Evolutionary conservation across 495 filamentous ascomycete genomes (phyloP).

Genomic region (Penicillium bovifimosum): DNA sequence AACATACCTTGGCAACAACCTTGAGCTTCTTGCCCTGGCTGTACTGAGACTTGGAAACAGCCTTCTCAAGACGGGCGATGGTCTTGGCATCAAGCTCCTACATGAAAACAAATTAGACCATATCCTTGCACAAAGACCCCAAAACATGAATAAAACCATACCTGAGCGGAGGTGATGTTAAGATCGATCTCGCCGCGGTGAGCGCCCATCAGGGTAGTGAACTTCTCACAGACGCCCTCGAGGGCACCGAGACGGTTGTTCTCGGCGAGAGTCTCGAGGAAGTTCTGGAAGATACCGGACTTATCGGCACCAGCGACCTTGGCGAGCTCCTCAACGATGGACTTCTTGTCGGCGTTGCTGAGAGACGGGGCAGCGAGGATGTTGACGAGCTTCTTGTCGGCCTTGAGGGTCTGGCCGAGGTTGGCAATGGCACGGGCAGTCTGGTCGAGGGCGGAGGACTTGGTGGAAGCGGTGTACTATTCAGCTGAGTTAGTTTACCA

Average conservation of each 20-base stretch:
- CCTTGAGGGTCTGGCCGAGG: constrained; percentile 67
- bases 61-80: constrained; percentile 74
- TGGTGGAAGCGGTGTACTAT: constrained; percentile 93
- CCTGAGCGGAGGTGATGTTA: constrained; percentile 81
- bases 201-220: constrained; percentile 78
- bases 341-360: constrained; percentile 66
- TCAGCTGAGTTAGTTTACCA: not conserved
- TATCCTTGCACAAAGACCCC: not conserved
- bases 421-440: constrained; percentile 67
- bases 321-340: constrained; percentile 75
- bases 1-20: constrained; percentile 78
- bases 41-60: constrained; percentile 82
- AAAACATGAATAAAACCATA: constrained; percentile 34
- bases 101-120: constrained; percentile 14
- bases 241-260: constrained; percentile 91
- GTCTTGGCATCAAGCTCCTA: constrained; percentile 86
- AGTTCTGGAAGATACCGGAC: constrained; percentile 85
- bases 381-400: constrained; percentile 67
- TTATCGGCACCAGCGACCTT: constrained; percentile 70
- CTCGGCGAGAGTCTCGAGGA: constrained; percentile 80
- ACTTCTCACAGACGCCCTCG: constrained; percentile 80
- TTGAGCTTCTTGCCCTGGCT: constrained; percentile 96
- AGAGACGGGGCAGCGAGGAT: constrained; percentile 82
- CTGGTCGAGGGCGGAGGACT: constrained; percentile 75
- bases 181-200: constrained; percentile 89